phyloP scores from a whole-genome alignment of 495 filamentous ascomycete genomes.

The Trichoderma orchidacearum region DNA sequence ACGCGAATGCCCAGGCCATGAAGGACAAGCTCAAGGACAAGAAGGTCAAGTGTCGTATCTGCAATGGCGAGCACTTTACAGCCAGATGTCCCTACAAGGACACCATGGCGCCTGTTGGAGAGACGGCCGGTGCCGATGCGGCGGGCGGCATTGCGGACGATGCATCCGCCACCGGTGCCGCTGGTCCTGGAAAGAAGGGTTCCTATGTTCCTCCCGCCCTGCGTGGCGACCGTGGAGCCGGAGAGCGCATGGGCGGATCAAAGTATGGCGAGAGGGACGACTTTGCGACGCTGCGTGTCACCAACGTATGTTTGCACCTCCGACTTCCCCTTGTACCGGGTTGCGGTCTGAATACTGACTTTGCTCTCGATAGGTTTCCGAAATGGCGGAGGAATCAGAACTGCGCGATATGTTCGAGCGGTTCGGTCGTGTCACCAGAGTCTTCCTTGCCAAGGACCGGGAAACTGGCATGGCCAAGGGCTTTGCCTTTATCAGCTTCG shows the following conservation, averaged over 20 bases:
- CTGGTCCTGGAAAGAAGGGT: slow-evolving; percentile 50
- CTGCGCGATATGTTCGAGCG: slow-evolving; percentile 95
- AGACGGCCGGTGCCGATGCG: slow-evolving; percentile 35
- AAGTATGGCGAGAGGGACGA: slow-evolving; percentile 91
- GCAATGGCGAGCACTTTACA: slow-evolving; percentile 96
- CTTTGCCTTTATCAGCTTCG: slow-evolving; percentile 95
- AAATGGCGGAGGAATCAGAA: slow-evolving; percentile 91
- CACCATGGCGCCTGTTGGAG: slow-evolving; percentile 44
- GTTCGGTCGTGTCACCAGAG: slow-evolving; percentile 89
- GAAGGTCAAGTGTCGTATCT: slow-evolving; percentile 99
- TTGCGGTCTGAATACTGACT: neutral
- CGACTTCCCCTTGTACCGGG: too few species aligned
- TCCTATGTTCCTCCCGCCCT: slow-evolving; percentile 90
- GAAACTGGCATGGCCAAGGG: slow-evolving; percentile 93
- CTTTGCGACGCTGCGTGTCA: slow-evolving; percentile 87
- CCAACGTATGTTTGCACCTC: slow-evolving; percentile 55
- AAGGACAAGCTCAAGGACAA: slow-evolving; percentile 93
- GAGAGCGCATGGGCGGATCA: slow-evolving; percentile 77
- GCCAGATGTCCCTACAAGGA: slow-evolving; percentile 71
- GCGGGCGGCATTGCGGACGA: slow-evolving; percentile 41
- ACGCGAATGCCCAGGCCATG: slow-evolving; percentile 64
- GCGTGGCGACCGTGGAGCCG: slow-evolving; percentile 51
- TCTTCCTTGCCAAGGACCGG: slow-evolving; percentile 93
- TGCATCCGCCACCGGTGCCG: slow-evolving; percentile 28
- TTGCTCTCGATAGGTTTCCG: slow-evolving; percentile 54